Conservation (phyloP, 371 early-diverging fungal species). For the Fennellomyces sp. region DNA sequence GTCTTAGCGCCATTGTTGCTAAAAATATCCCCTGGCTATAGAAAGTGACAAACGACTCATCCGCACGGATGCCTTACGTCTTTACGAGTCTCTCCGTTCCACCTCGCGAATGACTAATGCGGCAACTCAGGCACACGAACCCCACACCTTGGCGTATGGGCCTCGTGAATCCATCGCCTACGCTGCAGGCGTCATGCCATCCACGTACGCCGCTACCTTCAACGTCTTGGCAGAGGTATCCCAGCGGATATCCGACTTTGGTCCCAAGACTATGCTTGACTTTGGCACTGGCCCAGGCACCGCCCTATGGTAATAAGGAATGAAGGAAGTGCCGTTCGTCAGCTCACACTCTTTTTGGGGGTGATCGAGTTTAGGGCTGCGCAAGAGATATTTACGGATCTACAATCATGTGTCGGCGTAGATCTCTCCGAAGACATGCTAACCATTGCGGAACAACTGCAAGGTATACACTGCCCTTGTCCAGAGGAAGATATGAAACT, state of each 20-base stretch:
- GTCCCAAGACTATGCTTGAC: conserved; percentile 72
- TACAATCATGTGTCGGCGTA: conserved; percentile 66
- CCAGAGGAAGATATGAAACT: not conserved
- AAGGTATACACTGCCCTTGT: conserved; percentile 17
- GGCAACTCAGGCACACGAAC: conserved; percentile 37
- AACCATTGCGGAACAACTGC: conserved; percentile 59
- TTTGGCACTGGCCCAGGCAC: conserved; percentile 92
- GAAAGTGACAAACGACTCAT: conserved; percentile 60
- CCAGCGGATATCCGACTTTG: conserved; percentile 60
- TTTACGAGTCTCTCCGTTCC: conserved; percentile 73
- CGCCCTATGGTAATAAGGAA: conserved; percentile 80
- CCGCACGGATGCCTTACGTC: conserved; percentile 67
- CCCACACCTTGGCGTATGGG: conserved; percentile 78
- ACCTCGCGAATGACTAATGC: conserved; percentile 41
- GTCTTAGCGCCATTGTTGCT: not conserved
- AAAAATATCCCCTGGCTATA: not conserved
- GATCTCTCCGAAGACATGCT: conserved; percentile 87
- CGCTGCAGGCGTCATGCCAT: conserved; percentile 69
- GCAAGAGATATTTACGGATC: conserved; percentile 58
- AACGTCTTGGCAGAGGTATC: conserved; percentile 74
- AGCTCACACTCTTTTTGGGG: too few relatives aligned
- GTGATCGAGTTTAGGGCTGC: too few relatives aligned
- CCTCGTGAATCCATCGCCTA: conserved; percentile 76
- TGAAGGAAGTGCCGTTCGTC: too few relatives aligned
- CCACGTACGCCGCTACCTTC: conserved; percentile 67